Conservation (phyloP, 306 rosid species). For the Carpinus fangiana region DNA sequence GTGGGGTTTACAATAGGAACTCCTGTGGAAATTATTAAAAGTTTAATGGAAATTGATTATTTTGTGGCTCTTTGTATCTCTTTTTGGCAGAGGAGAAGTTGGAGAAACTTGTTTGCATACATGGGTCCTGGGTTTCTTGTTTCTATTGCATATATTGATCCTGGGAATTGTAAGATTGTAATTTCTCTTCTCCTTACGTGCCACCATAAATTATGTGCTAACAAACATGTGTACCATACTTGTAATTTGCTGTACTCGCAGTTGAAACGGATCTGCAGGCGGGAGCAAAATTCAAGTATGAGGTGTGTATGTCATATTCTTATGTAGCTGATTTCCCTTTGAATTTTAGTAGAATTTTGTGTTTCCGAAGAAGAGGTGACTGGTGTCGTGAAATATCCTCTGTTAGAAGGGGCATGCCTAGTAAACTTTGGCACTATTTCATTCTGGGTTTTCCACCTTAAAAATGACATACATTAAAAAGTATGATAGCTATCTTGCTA, state of each 20-base stretch:
- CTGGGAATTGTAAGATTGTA: conserved; percentile 85
- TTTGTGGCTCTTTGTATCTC: conserved; percentile 26
- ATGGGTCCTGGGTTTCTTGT: conserved; percentile 99
- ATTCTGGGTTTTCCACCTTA: too few species aligned
- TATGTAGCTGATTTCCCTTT: neutral
- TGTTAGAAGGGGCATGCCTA: too few species aligned
- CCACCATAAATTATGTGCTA: conserved; percentile 4
- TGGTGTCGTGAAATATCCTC: too few species aligned
- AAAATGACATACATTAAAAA: too few species aligned
- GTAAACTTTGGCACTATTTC: too few species aligned
- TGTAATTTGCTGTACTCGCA: conserved; percentile 37
- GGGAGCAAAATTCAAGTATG: conserved; percentile 88
- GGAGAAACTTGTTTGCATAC: conserved; percentile 92
- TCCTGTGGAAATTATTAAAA: neutral
- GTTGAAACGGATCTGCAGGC: conserved; percentile 96
- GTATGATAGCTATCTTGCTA: too few species aligned
- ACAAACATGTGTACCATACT: conserved; percentile 19
- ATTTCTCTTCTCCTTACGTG: conserved; percentile 26
- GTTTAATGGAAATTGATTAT: conserved; percentile 15
- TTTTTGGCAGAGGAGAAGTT: conserved; percentile 72
- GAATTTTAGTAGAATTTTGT: neutral
- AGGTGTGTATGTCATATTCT: conserved; percentile 47
- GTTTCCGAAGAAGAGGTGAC: too few species aligned
- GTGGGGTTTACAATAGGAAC: conserved; percentile 2
- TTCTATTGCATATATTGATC: conserved; percentile 97